A percentile compares a stretch with the other conserved stretches of the same genome.
Evolutionary conservation across 495 filamentous ascomycete genomes (phyloP).

Genomic region (Aspergillus avenaceus): DNA sequence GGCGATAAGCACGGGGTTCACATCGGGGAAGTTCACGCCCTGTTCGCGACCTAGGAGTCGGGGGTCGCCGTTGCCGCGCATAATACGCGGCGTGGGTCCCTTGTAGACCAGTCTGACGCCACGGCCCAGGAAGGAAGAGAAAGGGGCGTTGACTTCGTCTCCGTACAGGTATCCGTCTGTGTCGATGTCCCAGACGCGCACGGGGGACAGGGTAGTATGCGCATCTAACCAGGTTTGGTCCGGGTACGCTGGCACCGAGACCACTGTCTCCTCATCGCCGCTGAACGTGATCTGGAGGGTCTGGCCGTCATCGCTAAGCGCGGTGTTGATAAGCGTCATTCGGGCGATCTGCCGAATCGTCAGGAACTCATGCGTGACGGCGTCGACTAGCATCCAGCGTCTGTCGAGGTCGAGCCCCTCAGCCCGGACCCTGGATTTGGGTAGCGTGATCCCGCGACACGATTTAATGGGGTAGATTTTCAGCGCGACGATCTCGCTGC

Average conservation of each 20-base stretch:
- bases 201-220: slow-evolving; percentile 26
- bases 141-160: slow-evolving; percentile 26
- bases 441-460: slow-evolving; percentile 73
- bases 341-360: slow-evolving; percentile 41
- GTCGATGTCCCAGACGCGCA: slow-evolving; percentile 38
- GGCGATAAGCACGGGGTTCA: slow-evolving; percentile 45
- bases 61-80: slow-evolving; percentile 37
- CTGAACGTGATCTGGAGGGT: slow-evolving; percentile 24
- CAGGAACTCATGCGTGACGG: slow-evolving; percentile 30
- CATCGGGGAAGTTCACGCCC: slow-evolving; percentile 37
- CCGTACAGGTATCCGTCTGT: slow-evolving; percentile 40
- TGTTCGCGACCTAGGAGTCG: slow-evolving; percentile 34
- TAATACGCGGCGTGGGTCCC: slow-evolving; percentile 37
- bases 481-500: slow-evolving; percentile 41
- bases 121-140: slow-evolving; percentile 31
- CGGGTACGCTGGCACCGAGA: slow-evolving; percentile 32
- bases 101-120: slow-evolving; percentile 38
- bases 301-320: slow-evolving; percentile 22
- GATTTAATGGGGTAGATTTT: slow-evolving; percentile 90
- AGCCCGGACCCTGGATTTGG: slow-evolving; percentile 56
- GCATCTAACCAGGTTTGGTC: slow-evolving; percentile 24
- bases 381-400: slow-evolving; percentile 44
- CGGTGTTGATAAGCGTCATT: slow-evolving; percentile 42
- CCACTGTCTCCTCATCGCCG: slow-evolving; percentile 6
- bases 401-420: slow-evolving; percentile 82